phyloP scores from a whole-genome alignment of 306 rosid species.

The Phaseolus lunatus region DNA sequence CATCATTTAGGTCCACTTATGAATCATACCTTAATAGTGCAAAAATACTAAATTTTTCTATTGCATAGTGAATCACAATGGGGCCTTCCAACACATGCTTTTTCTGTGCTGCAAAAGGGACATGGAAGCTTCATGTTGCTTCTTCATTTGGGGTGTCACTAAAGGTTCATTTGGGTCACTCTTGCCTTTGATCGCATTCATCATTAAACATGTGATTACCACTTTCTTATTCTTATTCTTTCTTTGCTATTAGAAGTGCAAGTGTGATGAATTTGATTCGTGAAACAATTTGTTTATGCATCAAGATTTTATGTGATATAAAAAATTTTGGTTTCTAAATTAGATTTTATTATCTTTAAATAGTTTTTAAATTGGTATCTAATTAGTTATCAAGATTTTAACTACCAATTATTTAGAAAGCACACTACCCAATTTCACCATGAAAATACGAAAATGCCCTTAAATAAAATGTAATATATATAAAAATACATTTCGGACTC shows the following conservation, averaged over 20 bases:
- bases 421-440: too few relatives aligned
- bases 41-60: conserved; percentile 28
- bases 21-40: conserved; percentile 39
- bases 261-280: neutral
- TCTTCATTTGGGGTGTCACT: conserved; percentile 55
- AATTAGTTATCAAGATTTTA: too few relatives aligned
- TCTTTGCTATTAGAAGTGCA: neutral
- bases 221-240: too few relatives aligned
- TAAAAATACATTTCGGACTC: too few relatives aligned
- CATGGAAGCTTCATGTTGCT: conserved; percentile 56
- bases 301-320: too few relatives aligned
- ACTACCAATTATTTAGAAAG: too few relatives aligned
- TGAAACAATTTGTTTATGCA: too few relatives aligned
- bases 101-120: conserved; percentile 45
- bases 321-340: too few relatives aligned
- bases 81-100: conserved; percentile 62
- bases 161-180: conserved; percentile 51
- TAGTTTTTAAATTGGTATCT: too few relatives aligned
- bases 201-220: conserved; percentile 47
- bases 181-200: conserved; percentile 46
- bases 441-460: too few relatives aligned
- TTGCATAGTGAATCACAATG: conserved; percentile 39
- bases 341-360: too few relatives aligned
- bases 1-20: conserved; percentile 59
- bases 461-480: too few relatives aligned